phyloP scores from a whole-genome alignment of 495 filamentous ascomycete genomes.

The Glonium stellatum region DNA sequence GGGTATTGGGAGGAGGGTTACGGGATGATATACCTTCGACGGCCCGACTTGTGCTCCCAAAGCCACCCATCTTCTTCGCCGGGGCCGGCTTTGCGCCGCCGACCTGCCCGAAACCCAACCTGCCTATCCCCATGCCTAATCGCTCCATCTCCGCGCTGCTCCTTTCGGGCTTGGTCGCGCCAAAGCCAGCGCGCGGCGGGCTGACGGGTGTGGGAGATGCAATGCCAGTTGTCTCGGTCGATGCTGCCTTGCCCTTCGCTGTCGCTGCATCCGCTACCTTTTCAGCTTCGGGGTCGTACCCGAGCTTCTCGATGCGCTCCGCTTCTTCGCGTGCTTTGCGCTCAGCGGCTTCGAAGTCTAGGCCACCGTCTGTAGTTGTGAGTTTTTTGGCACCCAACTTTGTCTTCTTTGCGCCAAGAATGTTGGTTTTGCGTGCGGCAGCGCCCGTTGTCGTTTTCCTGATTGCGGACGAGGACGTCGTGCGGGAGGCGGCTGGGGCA shows the following conservation, averaged over 20 bases:
- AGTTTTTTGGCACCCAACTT: slow-evolving; percentile 88
- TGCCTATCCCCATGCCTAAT: slow-evolving; percentile 80
- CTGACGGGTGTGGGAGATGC: slow-evolving; percentile 68
- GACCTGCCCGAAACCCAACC: slow-evolving; percentile 87
- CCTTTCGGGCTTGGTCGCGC: slow-evolving; percentile 48
- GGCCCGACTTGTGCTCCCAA: slow-evolving; percentile 62
- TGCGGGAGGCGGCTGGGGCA: slow-evolving; percentile 54
- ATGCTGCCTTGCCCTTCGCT: slow-evolving; percentile 5
- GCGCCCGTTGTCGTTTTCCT: slow-evolving; percentile 58
- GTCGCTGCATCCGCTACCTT: slow-evolving; percentile 46
- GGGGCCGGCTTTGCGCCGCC: slow-evolving; percentile 53
- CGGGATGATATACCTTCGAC: slow-evolving; percentile 57
- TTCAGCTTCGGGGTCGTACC: slow-evolving; percentile 86
- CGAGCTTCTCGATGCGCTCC: slow-evolving; percentile 91
- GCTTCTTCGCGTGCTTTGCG: slow-evolving; percentile 96
- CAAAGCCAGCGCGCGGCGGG: slow-evolving; percentile 54
- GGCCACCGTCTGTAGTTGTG: slow-evolving; percentile 57
- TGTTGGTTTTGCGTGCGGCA: slow-evolving; percentile 67
- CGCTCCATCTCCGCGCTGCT: slow-evolving; percentile 75
- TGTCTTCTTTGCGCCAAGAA: slow-evolving; percentile 84
- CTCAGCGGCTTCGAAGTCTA: slow-evolving; percentile 97
- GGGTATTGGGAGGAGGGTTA: neutral
- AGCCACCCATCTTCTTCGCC: slow-evolving; percentile 65
- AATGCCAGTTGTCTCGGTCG: slow-evolving; percentile 41
- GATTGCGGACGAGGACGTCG: slow-evolving; percentile 65